phyloP scores from a whole-genome alignment of 2,329 filamentous ascomycete species.

The Westerdykella ornata region DNA sequence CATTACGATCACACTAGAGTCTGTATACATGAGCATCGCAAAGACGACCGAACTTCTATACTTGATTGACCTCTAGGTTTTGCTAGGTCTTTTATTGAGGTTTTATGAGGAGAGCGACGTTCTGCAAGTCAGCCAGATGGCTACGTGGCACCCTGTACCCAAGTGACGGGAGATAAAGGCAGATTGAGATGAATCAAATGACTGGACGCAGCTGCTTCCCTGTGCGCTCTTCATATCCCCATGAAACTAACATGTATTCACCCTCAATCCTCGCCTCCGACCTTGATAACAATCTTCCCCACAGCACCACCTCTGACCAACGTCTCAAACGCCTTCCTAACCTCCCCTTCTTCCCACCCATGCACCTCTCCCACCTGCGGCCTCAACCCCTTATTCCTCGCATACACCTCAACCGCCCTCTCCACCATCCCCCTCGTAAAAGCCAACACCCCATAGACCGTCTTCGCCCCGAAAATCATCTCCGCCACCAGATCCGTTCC shows the following conservation, averaged over 20 bases:
- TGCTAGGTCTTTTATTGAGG: too few species aligned
- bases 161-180: too few species aligned
- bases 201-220: too few species aligned
- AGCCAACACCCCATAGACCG: constrained; percentile 5
- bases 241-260: background rate
- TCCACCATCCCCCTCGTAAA: constrained; percentile 3
- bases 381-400: constrained; percentile 5
- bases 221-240: too few species aligned
- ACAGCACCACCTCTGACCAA: constrained; percentile 15
- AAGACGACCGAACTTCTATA: too few species aligned
- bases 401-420: constrained; percentile 4
- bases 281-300: constrained; percentile 19
- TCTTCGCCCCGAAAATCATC: constrained; percentile 8
- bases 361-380: constrained; percentile 8
- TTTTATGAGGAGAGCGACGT: too few species aligned
- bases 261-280: background rate
- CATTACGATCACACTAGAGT: too few species aligned
- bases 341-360: constrained; percentile 12
- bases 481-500: constrained; percentile 4
- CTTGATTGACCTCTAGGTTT: too few species aligned
- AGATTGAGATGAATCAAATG: too few species aligned
- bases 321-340: constrained; percentile 14
- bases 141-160: too few species aligned
- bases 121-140: too few species aligned
- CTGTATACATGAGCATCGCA: too few species aligned